Base-by-base conservation (phyloP, 192 early-diverging fungal species). In the Backusella tuberculispora region DNA sequence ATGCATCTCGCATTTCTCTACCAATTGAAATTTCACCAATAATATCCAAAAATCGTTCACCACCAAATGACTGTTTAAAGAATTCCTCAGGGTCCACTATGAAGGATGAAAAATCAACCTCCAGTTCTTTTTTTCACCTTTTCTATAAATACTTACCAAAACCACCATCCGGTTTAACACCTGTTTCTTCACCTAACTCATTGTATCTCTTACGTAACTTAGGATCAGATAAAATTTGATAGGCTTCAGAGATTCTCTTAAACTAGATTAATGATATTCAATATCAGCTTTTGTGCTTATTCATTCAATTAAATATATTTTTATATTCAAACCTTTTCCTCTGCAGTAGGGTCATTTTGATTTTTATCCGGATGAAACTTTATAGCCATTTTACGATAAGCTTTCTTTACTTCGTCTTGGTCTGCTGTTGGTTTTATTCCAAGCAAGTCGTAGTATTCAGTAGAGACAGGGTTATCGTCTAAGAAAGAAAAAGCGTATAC, bases 11-110 rank as follows among this genome's bases (percentile, higher is more conserved):
- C 83, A 99, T 95, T 73, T 98, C 97, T 63, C 90, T 85, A 41
- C 95, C 96, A 75, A 99, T 97, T 19, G 94, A 96, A 67, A 99
- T 95, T 77, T 98, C 98, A 40, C 98, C 98, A 83, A 99, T 97
- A 80, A 98, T 92, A 81, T 95, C 92, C n/a, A 93, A 88, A 86
- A 99, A 99, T 63, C 94, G 91, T 78, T 98, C 98, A 42, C 97
- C 97, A 67, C 98, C 98, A 87, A 99, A 99, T 64, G 95, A 92
- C 85, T 95, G 91, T 76, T 87, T 93, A 83, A 99, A 99, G 86
- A 99, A 98, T 69, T 94, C 93, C 63, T 93, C 90, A 17, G 98
- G 95, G 74, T 99, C 95, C 46, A 95, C 90, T 87, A 89, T 85
- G 34, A 79, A 50, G n/a, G 12, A 19, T 56, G 42, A 10, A 4